Evolutionary conservation across 2,329 filamentous ascomycete species (phyloP).

Genomic region (Pyricularia sp.): DNA sequence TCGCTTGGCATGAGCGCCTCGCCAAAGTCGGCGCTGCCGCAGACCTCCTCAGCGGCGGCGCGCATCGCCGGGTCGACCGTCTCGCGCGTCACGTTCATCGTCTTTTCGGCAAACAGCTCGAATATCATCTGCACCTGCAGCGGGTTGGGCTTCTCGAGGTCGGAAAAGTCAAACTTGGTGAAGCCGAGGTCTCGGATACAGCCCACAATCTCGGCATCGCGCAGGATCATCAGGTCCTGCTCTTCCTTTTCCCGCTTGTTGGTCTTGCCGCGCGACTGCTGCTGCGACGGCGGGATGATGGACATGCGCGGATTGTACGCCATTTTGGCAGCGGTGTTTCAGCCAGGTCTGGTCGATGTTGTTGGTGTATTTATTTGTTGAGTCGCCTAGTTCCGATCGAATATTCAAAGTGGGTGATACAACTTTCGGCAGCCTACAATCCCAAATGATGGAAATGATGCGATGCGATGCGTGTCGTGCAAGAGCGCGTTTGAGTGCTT

Average conservation of each 20-base stretch:
- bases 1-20: conserved; percentile 75
- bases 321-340: conserved; percentile 27
- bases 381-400: background rate
- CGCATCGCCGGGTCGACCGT: conserved; percentile 93
- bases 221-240: conserved; percentile 50
- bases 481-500: background rate
- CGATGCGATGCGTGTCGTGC: background rate
- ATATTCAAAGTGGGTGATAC: background rate
- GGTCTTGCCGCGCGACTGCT: conserved; percentile 37
- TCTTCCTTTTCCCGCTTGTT: conserved; percentile 52
- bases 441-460: background rate
- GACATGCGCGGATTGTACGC: conserved; percentile 52
- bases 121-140: conserved; percentile 95
- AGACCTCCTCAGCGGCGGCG: conserved; percentile 80
- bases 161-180: conserved; percentile 72
- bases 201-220: conserved; percentile 77
- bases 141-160: conserved; percentile 89
- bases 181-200: conserved; percentile 98
- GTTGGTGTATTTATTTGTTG: background rate
- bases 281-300: conserved; percentile 45
- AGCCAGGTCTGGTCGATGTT: background rate
- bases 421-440: background rate
- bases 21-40: conserved; percentile 62
- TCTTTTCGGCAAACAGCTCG: conserved; percentile 91
- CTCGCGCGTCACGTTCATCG: conserved; percentile 89